Percentiles rank a stretch among this genome's conserved stretches.
Evolutionary conservation across 306 rosid species (phyloP).

Genomic region (Fragaria ananassa): DNA sequence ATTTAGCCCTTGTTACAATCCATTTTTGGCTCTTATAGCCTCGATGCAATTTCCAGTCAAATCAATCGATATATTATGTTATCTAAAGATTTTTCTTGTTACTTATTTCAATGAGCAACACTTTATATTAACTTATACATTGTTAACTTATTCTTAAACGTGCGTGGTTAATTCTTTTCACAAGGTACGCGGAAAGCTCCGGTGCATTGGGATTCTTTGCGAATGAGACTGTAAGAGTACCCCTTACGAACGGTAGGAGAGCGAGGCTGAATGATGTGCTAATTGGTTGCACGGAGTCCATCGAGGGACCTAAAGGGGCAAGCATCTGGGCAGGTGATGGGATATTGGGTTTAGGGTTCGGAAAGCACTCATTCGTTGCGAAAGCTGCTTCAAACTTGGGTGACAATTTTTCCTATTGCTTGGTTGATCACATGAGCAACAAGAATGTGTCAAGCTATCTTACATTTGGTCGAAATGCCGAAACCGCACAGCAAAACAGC

Average conservation of each 20-base stretch:
- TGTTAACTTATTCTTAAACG: background rate
- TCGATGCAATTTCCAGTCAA: background rate
- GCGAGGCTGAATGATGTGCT: constrained; percentile 33
- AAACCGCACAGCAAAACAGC: background rate
- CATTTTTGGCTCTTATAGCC: constrained; percentile 3
- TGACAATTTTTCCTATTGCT: constrained; percentile 72
- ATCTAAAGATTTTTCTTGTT: background rate
- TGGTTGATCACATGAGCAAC: constrained; percentile 65
- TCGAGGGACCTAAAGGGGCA: constrained; percentile 8
- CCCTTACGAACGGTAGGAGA: constrained; percentile 38
- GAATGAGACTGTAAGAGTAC: constrained; percentile 50
- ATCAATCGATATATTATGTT: background rate
- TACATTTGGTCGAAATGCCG: constrained; percentile 34
- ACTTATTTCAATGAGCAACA: too few species aligned
- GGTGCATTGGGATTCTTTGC: constrained; percentile 65
- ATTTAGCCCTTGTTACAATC: constrained; percentile 1
- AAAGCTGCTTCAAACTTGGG: constrained; percentile 37
- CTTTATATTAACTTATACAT: background rate
- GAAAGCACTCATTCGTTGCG: constrained; percentile 39
- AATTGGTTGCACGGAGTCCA: constrained; percentile 66
- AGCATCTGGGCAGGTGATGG: constrained; percentile 49
- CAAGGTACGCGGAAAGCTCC: constrained; percentile 61
- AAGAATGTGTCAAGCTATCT: constrained; percentile 44
- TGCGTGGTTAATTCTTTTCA: background rate
- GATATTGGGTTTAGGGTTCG: constrained; percentile 55